Base-by-base conservation (phyloP, 177 flowering plant species). In the Telopea speciosissima region DNA sequence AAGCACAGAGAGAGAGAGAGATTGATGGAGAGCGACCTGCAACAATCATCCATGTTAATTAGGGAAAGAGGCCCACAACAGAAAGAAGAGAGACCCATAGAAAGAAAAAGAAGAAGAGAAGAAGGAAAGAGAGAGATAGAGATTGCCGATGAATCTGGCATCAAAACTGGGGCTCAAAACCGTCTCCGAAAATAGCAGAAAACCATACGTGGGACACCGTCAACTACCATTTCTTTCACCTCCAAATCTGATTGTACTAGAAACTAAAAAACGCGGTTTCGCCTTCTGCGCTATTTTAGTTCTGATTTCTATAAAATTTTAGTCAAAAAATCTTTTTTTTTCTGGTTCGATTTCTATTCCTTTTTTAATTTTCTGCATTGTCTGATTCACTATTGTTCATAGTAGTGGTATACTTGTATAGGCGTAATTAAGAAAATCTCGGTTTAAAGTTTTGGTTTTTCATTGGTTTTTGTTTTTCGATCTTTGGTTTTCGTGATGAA, bases 31-130 rank as follows among this genome's bases (percentile, higher is more conserved):
- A 62, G 67, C 28, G 63, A 72, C 70, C 66, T 31, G 67, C 75
- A 73, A 73, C 75, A 68, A 68, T 73, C 62, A 73, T 73, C 45
- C 52, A 73, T 24, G 25, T 59, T 44, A 45, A 63, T 67, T 71
- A 19, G n/a, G 40, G 71, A 33, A 21, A 21, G 21, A 45, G 70
- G 23, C 54, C 54, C 19, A 45, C 54, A 45, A 45, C 17, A 12
- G 54, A 16, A 45, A 45, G 19, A 12, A 9, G 24, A 70, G 24
- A 44, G 17, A 28, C 31, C 31, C 31, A 28, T 28, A 28, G 31
- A 28, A 28, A 28, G 31, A 28, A 28, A 28, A 28, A 28, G 3
- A 28, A 28, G 3, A 28, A 62, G 1, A n/a, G 10, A 24, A 45
- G 54, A 6, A 33, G 25, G 1, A 13, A 13, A 17, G n/a, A 65